phyloP scores from a whole-genome alignment of 345 rosid genomes.

The Eucalyptus sideroxylon region DNA sequence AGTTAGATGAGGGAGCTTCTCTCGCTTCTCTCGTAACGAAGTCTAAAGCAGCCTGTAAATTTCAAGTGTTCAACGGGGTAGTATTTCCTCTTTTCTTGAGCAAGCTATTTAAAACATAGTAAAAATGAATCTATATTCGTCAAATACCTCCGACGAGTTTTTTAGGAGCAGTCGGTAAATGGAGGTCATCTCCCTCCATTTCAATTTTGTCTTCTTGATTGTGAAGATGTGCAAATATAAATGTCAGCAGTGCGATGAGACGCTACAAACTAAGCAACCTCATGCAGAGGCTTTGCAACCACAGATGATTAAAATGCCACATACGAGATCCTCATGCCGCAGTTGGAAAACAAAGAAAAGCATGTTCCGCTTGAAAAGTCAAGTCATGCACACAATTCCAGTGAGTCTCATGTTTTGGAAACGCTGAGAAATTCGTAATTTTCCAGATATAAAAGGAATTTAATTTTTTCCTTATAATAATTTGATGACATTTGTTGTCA shows the following conservation, averaged over 20 bases:
- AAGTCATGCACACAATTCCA: neutral
- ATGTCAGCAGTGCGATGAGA: neutral
- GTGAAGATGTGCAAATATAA: neutral
- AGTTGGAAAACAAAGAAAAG: neutral
- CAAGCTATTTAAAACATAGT: too few relatives aligned
- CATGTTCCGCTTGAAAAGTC: neutral
- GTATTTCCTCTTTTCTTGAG: neutral
- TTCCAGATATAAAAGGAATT: neutral
- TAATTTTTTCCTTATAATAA: neutral
- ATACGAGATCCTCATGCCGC: neutral
- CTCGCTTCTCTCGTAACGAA: neutral
- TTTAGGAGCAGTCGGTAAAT: conserved; percentile 77
- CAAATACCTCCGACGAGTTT: conserved; percentile 76
- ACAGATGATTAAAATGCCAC: neutral
- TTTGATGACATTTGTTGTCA: neutral
- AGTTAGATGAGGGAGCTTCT: neutral
- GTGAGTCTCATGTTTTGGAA: neutral
- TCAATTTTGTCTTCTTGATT: conserved; percentile 26
- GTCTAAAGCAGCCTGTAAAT: neutral
- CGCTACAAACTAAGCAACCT: neutral
- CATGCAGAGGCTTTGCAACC: neutral
- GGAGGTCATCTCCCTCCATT: conserved; percentile 73
- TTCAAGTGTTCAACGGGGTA: neutral
- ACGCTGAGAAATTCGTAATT: too few relatives aligned
- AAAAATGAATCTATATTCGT: neutral